Percentiles rank a stretch among this genome's conserved stretches.
Evolutionary conservation across 1,284 basidiomycete genomes (phyloP).

Genomic region (Takashimella koratensis): DNA sequence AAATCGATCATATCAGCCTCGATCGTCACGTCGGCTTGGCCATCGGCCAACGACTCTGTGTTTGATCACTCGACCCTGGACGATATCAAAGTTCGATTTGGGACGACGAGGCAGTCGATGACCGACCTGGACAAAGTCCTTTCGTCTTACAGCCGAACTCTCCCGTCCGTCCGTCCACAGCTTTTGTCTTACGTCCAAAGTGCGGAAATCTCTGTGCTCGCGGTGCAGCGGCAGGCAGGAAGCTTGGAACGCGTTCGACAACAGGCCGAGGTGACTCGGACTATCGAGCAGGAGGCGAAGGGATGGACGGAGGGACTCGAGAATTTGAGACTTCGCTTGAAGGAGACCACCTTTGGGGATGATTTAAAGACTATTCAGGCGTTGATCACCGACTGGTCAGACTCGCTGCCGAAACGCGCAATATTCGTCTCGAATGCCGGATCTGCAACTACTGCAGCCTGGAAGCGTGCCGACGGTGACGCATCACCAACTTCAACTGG

Average conservation of each 20-base stretch:
- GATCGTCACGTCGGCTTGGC: not conserved
- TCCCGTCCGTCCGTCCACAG: not conserved
- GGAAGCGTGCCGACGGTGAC: not conserved
- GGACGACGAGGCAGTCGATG: not conserved
- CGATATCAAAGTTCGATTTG: not conserved
- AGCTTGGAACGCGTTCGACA: slow-evolving; percentile 6
- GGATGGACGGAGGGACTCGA: not conserved
- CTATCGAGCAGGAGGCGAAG: slow-evolving; percentile 13
- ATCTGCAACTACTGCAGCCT: not conserved
- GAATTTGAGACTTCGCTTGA: not conserved
- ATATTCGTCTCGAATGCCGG: slow-evolving; percentile 7
- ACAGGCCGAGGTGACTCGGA: slow-evolving; percentile 12
- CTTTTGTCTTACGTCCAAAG: not conserved
- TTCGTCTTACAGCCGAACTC: not conserved
- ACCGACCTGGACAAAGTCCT: not conserved
- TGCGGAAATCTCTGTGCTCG: not conserved
- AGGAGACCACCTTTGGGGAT: not conserved
- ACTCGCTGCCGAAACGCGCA: slow-evolving; percentile 5
- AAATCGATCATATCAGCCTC: not conserved
- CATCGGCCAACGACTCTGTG: not conserved
- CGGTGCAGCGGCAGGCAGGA: not conserved
- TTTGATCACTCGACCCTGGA: not conserved
- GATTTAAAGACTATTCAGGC: not conserved
- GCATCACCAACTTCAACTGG: no score
- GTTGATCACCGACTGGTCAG: slow-evolving; percentile 7